These are phyloP conservation scores for Auriculariales sp. DNA, from an alignment of 768 basidiomycete species.

Conservation along the genomic window DNA sequence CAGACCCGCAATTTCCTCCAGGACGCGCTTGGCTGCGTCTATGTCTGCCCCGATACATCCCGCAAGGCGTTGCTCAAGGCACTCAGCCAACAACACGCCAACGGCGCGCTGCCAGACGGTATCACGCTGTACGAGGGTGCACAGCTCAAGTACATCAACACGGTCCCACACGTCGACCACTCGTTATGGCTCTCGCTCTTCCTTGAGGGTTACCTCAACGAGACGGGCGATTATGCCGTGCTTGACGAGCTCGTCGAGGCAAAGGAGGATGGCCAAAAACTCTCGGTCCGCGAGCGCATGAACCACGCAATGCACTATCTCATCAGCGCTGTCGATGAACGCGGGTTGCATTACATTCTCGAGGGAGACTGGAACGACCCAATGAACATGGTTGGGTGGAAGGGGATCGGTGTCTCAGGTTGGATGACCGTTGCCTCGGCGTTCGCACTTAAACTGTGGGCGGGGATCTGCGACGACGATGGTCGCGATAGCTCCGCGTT, in stretches of 20 bases:
- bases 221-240: neutral
- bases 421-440: neutral
- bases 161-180: slow-evolving; percentile 1
- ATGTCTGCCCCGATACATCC: neutral
- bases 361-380: slow-evolving; percentile 1
- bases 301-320: neutral
- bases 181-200: neutral
- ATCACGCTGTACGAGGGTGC: neutral
- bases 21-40: neutral
- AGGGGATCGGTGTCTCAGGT: neutral
- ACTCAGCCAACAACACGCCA: neutral
- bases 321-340: neutral
- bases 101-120: neutral
- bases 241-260: neutral
- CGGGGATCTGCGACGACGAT: neutral
- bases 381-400: slow-evolving; percentile 1
- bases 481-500: neutral
- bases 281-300: neutral
- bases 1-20: neutral
- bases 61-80: neutral
- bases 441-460: neutral
- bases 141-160: slow-evolving; percentile 1
- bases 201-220: neutral
- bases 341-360: neutral
- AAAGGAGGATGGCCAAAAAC: neutral